A percentile compares a stretch with the other conserved stretches of the same genome.
phyloP scores from a whole-genome alignment of 2,329 filamentous ascomycete genomes.

The Zarea fungicola region DNA sequence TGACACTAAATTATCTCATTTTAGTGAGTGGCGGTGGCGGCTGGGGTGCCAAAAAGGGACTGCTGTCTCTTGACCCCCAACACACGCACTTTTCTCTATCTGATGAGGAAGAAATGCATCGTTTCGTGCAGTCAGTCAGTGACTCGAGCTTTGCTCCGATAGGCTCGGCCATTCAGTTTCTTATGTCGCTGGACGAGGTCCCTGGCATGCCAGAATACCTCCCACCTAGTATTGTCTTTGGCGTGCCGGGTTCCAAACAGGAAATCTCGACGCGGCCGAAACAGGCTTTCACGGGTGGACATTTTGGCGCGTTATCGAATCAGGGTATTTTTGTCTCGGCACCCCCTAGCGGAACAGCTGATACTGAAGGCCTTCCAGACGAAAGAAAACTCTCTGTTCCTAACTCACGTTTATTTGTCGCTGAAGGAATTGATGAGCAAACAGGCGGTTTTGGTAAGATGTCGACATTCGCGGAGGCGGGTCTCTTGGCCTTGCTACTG shows the following conservation, averaged over 20 bases:
- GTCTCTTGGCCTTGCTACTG: constrained; percentile 8
- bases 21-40: constrained; percentile 74
- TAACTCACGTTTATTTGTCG: constrained; percentile 26
- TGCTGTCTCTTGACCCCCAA: constrained; percentile 73
- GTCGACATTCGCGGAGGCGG: constrained; percentile 10
- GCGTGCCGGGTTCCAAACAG: constrained; percentile 23
- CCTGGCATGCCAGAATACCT: constrained; percentile 19
- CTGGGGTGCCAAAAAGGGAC: constrained; percentile 75
- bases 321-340: constrained; percentile 51
- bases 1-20: constrained; percentile 18
- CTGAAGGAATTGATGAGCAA: constrained; percentile 2
- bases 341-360: constrained; percentile 1
- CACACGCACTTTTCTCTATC: constrained; percentile 40
- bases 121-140: constrained; percentile 46
- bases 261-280: constrained; percentile 5
- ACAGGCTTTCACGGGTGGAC: constrained; percentile 28
- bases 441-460: constrained; percentile 4
- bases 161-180: constrained; percentile 64
- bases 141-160: constrained; percentile 51
- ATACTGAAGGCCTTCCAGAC: constrained; percentile 18
- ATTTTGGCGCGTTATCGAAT: constrained; percentile 61
- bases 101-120: constrained; percentile 47
- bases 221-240: constrained; percentile 26
- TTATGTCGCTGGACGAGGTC: constrained; percentile 36
- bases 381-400: constrained; percentile 32